A percentile compares a stretch with the other conserved stretches of the same genome.
These are phyloP conservation scores for Blastobotrys apis DNA, from an alignment of 1,139 yeast species.

Conservation along the genomic window DNA sequence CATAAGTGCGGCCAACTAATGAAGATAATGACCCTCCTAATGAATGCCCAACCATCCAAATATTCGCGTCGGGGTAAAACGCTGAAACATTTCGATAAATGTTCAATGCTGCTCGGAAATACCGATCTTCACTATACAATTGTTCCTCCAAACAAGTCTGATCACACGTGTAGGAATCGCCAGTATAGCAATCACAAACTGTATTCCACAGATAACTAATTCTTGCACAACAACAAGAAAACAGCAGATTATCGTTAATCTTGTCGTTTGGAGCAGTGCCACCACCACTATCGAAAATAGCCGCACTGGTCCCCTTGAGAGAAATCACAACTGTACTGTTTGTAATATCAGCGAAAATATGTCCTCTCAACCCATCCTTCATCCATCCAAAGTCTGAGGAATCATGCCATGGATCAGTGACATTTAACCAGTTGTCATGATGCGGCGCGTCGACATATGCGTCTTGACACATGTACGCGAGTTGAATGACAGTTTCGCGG, in stretches of 20 bases:
- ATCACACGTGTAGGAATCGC: constrained; percentile 78
- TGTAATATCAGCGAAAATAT: constrained; percentile 68
- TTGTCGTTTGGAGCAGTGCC: constrained; percentile 79
- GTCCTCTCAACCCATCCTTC: constrained; percentile 81
- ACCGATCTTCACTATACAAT: constrained; percentile 67
- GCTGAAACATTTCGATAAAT: constrained; percentile 67
- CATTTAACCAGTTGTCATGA: constrained; percentile 86
- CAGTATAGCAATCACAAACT: constrained; percentile 88
- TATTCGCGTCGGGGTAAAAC: constrained; percentile 61
- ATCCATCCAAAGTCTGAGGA: constrained; percentile 70
- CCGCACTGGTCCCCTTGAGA: constrained; percentile 90
- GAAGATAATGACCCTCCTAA: constrained; percentile 87
- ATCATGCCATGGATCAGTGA: constrained; percentile 56
- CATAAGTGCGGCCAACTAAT: constrained; percentile 81
- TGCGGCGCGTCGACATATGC: constrained; percentile 81
- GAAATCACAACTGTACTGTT: constrained; percentile 71
- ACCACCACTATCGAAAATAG: constrained; percentile 70
- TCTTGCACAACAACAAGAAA: constrained; percentile 96
- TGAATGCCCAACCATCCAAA: constrained; percentile 96
- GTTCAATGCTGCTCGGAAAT: constrained; percentile 76
- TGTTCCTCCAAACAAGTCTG: constrained; percentile 82
- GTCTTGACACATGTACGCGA: constrained; percentile 86
- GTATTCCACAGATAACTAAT: constrained; percentile 90
- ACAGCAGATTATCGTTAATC: constrained; percentile 77
- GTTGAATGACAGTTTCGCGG: constrained; percentile 61